Conservation (phyloP, 1,284 basidiomycete genomes). For the Pisolithus thermaeus region DNA sequence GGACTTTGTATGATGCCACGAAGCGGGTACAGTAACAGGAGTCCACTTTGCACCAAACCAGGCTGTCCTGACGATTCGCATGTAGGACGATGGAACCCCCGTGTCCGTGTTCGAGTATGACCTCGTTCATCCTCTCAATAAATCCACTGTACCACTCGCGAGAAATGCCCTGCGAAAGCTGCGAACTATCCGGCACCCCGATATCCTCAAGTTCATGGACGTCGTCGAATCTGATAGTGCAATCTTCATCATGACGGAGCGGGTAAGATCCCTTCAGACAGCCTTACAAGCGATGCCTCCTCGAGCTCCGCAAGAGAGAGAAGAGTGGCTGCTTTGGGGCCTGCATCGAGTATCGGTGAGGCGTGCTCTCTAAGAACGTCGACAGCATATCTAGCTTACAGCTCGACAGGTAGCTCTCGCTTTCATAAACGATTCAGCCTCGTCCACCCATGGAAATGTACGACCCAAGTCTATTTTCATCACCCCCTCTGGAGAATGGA, state of each 20-base stretch:
- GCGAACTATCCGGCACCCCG: constrained; percentile 89
- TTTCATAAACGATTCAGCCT: constrained; percentile 85
- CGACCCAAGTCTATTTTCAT: constrained; percentile 81
- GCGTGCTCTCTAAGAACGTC: constrained; percentile 16
- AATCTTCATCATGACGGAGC: constrained; percentile 93
- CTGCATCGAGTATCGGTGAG: constrained; percentile 83
- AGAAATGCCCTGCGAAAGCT: constrained; percentile 90
- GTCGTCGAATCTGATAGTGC: constrained; percentile 83
- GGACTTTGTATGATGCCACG: constrained; percentile 82
- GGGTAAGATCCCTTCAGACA: constrained; percentile 72
- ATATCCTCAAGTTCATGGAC: constrained; percentile 94
- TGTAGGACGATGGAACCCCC: constrained; percentile 78
- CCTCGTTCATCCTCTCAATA: constrained; percentile 53
- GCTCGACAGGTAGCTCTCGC: constrained; percentile 71
- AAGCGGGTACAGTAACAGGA: constrained; percentile 60
- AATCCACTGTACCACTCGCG: constrained; percentile 69
- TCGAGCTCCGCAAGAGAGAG: constrained; percentile 58
- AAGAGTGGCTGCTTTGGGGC: constrained; percentile 95
- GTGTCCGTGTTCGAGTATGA: constrained; percentile 92
- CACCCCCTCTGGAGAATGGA: constrained; percentile 92
- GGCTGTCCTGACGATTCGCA: constrained; percentile 19
- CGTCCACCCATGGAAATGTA: constrained; percentile 87
- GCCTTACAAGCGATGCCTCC: constrained; percentile 61
- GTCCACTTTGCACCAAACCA: constrained; percentile 6
- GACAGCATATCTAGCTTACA: constrained; percentile 10